A percentile compares a stretch with the other conserved stretches of the same genome.
These are phyloP conservation scores for Umbilicus rupestris DNA, from an alignment of 164 flowering plant genomes.

Conservation along the genomic window DNA sequence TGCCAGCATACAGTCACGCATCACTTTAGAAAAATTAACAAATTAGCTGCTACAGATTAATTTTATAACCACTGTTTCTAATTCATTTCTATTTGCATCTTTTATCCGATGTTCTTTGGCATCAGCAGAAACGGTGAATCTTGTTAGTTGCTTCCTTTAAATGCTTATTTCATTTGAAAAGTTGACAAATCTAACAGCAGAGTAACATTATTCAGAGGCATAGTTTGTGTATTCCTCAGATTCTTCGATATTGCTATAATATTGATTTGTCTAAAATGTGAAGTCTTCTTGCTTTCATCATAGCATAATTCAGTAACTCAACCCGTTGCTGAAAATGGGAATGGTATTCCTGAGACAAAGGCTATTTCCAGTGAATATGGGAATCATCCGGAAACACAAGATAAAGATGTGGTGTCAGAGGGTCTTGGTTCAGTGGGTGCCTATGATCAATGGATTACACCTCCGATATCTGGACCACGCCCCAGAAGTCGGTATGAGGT, in stretches of 20 bases:
- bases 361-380: slow-evolving; percentile 65
- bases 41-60: too few species aligned
- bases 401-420: slow-evolving; percentile 80
- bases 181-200: background rate
- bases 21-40: too few species aligned
- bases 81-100: background rate
- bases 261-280: background rate
- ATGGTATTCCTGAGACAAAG: slow-evolving; percentile 51
- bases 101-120: background rate
- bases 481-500: slow-evolving; percentile 98
- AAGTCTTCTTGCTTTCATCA: slow-evolving; percentile 11
- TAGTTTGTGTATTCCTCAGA: background rate
- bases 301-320: slow-evolving; percentile 44
- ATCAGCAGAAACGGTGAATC: background rate
- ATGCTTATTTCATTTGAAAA: background rate
- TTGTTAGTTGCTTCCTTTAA: too few species aligned
- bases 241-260: too few species aligned
- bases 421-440: slow-evolving; percentile 59
- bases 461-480: slow-evolving; percentile 67
- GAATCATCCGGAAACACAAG: slow-evolving; percentile 48
- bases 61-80: background rate
- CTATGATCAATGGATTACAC: slow-evolving; percentile 90
- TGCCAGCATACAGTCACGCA: too few species aligned
- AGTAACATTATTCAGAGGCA: background rate
- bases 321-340: slow-evolving; percentile 53